Conservation (phyloP, 2,329 filamentous ascomycete genomes). For the Colletotrichum sp. region DNA sequence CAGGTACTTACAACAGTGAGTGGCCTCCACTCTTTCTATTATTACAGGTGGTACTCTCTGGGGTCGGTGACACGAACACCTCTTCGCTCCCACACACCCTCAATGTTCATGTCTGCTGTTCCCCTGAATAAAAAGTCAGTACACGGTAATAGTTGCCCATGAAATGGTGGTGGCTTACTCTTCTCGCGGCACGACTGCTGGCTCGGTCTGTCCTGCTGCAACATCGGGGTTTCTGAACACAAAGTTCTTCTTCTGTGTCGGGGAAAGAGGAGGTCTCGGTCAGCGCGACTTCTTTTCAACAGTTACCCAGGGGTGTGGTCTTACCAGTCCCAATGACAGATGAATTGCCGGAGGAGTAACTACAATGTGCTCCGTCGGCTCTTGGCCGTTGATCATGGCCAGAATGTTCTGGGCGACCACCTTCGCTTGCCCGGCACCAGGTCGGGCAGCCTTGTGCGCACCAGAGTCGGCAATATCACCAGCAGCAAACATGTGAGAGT, state of each 20-base stretch:
- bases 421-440: constrained; percentile 47
- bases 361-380: background rate
- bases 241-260: background rate
- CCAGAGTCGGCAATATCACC: constrained; percentile 57
- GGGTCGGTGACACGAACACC: background rate
- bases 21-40: background rate
- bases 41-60: background rate
- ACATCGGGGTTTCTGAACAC: background rate
- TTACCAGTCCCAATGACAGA: constrained; percentile 7
- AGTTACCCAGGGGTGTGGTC: accelerated
- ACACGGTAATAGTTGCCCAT: accelerated
- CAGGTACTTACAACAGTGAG: background rate
- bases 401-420: constrained; percentile 51
- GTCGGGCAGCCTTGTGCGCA: constrained; percentile 44
- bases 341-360: background rate
- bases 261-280: background rate
- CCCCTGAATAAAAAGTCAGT: background rate
- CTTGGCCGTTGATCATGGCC: constrained; percentile 36
- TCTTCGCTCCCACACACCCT: background rate
- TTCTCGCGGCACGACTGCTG: background rate
- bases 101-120: constrained; percentile 1
- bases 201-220: background rate
- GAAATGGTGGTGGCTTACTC: background rate
- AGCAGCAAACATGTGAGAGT: constrained; percentile 49
- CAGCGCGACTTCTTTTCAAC: background rate